These are phyloP conservation scores for Boehmeria nivea DNA, from an alignment of 306 rosid genomes.

Conservation along the genomic window DNA sequence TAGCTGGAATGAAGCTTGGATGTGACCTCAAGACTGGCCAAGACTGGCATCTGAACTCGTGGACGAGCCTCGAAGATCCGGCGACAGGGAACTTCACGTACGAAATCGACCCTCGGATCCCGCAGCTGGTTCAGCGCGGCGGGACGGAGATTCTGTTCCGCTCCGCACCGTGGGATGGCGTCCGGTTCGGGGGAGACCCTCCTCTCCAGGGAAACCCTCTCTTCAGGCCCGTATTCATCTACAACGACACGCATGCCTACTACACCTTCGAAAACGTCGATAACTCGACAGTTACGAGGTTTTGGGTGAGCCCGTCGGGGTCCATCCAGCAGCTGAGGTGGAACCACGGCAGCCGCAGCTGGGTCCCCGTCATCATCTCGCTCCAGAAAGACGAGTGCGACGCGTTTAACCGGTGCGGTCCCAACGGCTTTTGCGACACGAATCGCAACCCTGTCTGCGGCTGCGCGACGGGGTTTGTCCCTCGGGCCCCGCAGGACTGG, in stretches of 20 bases:
- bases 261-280: conserved; percentile 2
- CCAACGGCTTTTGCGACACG: conserved; percentile 42
- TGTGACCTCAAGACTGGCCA: conserved; percentile 5
- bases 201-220: conserved; percentile 12
- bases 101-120: conserved; percentile 29
- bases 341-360: conserved; percentile 25
- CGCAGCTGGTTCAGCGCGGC: conserved; percentile 27
- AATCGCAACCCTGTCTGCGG: conserved; percentile 30
- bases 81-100: conserved; percentile 24
- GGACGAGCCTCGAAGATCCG: conserved; percentile 46
- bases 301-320: conserved; percentile 22
- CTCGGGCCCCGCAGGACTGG: conserved; percentile 36
- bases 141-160: conserved; percentile 18
- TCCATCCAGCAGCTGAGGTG: conserved; percentile 19
- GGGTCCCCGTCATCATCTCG: conserved; percentile 39
- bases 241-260: conserved; percentile 11
- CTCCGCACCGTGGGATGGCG: conserved; percentile 32
- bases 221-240: conserved; percentile 13
- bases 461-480: conserved; percentile 59
- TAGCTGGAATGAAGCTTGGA: conserved; percentile 28
- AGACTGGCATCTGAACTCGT: conserved; percentile 15
- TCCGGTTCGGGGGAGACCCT: conserved; percentile 29
- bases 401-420: conserved; percentile 43
- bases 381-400: conserved; percentile 42
- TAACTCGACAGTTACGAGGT: conserved; percentile 6